Base-by-base conservation (phyloP, 1,284 basidiomycete genomes). In the Rhodotorula sp. region DNA sequence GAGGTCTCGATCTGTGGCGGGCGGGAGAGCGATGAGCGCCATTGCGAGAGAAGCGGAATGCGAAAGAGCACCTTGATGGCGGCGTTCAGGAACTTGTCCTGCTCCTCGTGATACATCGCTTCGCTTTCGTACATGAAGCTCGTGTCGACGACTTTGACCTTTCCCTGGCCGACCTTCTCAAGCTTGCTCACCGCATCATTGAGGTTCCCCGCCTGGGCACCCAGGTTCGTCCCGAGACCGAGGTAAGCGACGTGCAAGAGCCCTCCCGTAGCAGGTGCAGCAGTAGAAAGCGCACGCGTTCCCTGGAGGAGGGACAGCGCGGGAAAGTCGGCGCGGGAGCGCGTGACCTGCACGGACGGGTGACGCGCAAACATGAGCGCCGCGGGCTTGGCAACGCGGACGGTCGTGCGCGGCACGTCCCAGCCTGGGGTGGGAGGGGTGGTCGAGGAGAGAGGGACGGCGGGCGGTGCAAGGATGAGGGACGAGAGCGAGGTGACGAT, bases 21-120 rank as follows among this genome's bases (percentile, higher is more conserved):
- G 34, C 17, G 3, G 7, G 13, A 4, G 19, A 34, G 19, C 61
- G 27, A 10, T 9, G 2, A n/a, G 19, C 37, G 5, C 10, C 25
- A 46, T 1, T 8, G 21, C 5, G 50, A n/a, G 25, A 5, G 15
- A 32, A 32, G 34, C 13, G 3, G n/a, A 9, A 19, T n/a, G 37
- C 29, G 2, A 39, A 41, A 7, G 22, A 7, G 74, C 72, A 96
- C 92, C 82, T 94, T 85, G 76, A 94, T 91, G 17, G 91, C 93
- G 69, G 91, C 92, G 80, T 99, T 99, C 73, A 92, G 86, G 82
- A 99, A 99, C 41, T 85, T 83, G 36, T 91, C 91, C 81, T 99
- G 96, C 73, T 97, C 89, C 27, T 87, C 87, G 36, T 96, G 89
- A 81, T 99, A 99, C 97, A 98, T 98, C 0, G 97, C 94, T 32